phyloP scores from a whole-genome alignment of 805 yeast genomes.

The Sugiyamaella floridensis region DNA sequence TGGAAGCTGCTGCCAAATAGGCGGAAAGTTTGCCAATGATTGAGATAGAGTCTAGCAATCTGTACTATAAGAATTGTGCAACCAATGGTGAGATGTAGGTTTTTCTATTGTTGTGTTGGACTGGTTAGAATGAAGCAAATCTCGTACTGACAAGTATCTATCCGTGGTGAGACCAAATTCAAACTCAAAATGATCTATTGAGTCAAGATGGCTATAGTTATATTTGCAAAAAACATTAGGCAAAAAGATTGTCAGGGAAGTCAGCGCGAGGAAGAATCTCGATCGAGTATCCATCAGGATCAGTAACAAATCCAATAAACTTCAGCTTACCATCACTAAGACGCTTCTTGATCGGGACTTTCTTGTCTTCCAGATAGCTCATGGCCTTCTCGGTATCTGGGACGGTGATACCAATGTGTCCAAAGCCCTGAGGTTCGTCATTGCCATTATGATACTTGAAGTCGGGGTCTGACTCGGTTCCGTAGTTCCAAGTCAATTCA shows the following conservation, averaged over 20 bases:
- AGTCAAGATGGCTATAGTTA: too few species aligned
- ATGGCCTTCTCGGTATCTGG: slow-evolving; percentile 51
- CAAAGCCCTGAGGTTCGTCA: slow-evolving; percentile 72
- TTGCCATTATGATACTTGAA: slow-evolving; percentile 83
- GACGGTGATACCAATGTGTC: slow-evolving; percentile 73
- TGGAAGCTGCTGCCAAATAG: neutral
- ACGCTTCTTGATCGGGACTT: slow-evolving; percentile 42
- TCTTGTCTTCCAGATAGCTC: slow-evolving; percentile 40
- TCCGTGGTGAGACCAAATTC: too few species aligned
- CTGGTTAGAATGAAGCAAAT: too few species aligned
- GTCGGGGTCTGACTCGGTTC: slow-evolving; percentile 72
- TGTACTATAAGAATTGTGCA: too few species aligned
- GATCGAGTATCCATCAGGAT: slow-evolving; percentile 86
- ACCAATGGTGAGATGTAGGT: too few species aligned
- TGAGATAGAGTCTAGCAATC: too few species aligned
- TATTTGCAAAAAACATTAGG: neutral
- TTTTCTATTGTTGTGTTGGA: too few species aligned
- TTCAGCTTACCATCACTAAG: slow-evolving; percentile 38
- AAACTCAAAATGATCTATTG: too few species aligned
- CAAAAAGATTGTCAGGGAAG: slow-evolving; percentile 20
- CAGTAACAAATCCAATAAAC: slow-evolving; percentile 74
- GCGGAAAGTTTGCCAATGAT: neutral
- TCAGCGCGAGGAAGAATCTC: slow-evolving; percentile 53
- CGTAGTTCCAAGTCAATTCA: slow-evolving; percentile 94
- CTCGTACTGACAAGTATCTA: too few species aligned